Base-by-base conservation (phyloP, 208 protist genomes). In the Porcisia deanei region DNA sequence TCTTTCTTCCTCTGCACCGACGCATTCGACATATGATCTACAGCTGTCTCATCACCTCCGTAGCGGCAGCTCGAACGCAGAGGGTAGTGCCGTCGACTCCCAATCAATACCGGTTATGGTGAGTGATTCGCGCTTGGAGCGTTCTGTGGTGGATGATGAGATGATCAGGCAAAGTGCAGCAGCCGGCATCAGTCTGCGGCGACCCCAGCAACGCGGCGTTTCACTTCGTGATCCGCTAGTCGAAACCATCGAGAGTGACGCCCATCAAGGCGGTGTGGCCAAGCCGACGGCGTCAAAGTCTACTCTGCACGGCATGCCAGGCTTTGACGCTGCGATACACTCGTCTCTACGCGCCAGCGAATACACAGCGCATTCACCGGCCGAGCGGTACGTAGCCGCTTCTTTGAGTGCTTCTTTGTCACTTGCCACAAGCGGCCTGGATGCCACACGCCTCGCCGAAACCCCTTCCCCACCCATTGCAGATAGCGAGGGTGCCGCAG, bases 21-120 rank as follows among this genome's bases (percentile, higher is more conserved):
- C 69, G 34, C 43, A 54, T 20, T 53, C 30, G 20, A 49, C 49
- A 6, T 41, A 60, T 64, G 59, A 63, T 16, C 58, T 55, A 25
- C 57, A 63, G 10, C 20, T 25, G 34, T 68, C 77, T 0, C 71
- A 73, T 63, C 55, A 73, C 71, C 45, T 75, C 71, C 75, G 71
- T 65, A 58, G 54, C 53, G 58, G 58, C 63, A 75, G 70, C 60
- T 25, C n/a, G 59, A 45, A 39, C 55, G 75, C 76, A 54, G 64
- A 73, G 8, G 64, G 71, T 41, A 53, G 65, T 41, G 53, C 54
- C 4, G 71, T 53, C 0, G 77, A 76, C n/a, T 67, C 45, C 54
- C 60, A 76, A 7, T 41, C 71, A 52, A 81, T 72, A 64, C 65
- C 71, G 58, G 59, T 70, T 3, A 53, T 75, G 20, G 53, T 55